phyloP scores from a whole-genome alignment of 2,329 filamentous ascomycete species.

The Thermochaetoides dissita region DNA sequence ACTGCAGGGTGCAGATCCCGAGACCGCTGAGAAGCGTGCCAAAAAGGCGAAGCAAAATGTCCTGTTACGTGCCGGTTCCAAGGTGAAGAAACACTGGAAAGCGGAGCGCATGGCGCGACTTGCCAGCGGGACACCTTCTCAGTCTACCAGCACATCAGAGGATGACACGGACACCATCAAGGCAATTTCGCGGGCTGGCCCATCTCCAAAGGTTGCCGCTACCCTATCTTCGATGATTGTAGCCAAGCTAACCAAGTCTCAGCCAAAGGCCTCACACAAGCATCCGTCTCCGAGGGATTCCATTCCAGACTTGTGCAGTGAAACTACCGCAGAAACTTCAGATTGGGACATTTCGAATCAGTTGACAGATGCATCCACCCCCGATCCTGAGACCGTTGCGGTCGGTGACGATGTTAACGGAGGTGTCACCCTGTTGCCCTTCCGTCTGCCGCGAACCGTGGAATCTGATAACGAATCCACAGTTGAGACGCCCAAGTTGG shows the following conservation, averaged over 20 bases:
- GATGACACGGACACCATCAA: background rate
- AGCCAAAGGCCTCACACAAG: background rate
- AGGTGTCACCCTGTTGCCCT: constrained; percentile 5
- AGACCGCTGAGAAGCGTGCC: constrained; percentile 5
- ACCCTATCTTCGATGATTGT: background rate
- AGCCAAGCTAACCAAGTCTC: background rate
- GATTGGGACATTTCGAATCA: constrained; percentile 7
- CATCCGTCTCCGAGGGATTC: constrained; percentile 1
- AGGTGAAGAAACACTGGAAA: background rate
- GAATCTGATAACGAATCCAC: background rate
- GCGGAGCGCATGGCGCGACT: background rate
- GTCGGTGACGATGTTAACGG: constrained; percentile 3
- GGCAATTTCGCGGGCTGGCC: no score
- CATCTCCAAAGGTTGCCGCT: no score
- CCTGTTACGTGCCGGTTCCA: background rate
- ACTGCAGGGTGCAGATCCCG: constrained; percentile 2
- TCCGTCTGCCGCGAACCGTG: constrained; percentile 2
- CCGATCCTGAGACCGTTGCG: constrained; percentile 1
- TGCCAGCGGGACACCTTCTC: no score
- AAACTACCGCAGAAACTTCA: constrained; percentile 6
- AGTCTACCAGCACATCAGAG: no score
- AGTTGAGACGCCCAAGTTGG: background rate
- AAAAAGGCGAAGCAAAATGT: constrained; percentile 2
- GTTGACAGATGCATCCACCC: constrained; percentile 1
- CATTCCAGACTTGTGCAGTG: constrained; percentile 8